phyloP scores from a whole-genome alignment of 2,329 filamentous ascomycete genomes.

The Epichloe uncinata region DNA sequence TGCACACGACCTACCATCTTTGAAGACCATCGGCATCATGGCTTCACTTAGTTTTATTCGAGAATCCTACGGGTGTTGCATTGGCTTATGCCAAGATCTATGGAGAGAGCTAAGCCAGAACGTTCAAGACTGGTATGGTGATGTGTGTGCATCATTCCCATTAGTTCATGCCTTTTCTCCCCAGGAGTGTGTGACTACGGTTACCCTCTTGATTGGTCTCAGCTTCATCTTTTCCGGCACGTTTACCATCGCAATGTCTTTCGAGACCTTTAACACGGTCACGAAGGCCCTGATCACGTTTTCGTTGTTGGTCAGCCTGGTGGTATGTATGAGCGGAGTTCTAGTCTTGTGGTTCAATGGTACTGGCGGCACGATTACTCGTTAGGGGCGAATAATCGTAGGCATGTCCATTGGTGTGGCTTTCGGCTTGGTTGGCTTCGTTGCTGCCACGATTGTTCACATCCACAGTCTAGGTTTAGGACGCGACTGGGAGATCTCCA shows the following conservation, averaged over 20 bases:
- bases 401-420: neutral
- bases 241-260: neutral
- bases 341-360: neutral
- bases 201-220: neutral
- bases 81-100: accelerated
- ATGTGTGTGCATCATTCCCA: neutral
- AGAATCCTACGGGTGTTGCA: no score
- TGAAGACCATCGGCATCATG: neutral
- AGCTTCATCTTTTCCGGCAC: neutral
- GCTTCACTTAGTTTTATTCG: neutral
- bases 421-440: neutral
- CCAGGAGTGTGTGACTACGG: neutral
- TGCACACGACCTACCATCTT: neutral
- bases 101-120: neutral
- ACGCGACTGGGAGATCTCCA: neutral
- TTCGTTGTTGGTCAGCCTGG: neutral
- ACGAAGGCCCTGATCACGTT: neutral
- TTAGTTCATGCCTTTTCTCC: neutral
- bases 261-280: neutral
- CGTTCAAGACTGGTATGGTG: neutral
- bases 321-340: neutral
- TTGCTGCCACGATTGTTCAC: neutral
- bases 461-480: neutral
- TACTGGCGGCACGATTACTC: neutral
- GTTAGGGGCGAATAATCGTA: neutral